Percentiles rank a stretch among this genome's conserved stretches.
These are phyloP conservation scores for Candida nitratophila DNA, from an alignment of 805 yeast genomes.

Conservation along the genomic window DNA sequence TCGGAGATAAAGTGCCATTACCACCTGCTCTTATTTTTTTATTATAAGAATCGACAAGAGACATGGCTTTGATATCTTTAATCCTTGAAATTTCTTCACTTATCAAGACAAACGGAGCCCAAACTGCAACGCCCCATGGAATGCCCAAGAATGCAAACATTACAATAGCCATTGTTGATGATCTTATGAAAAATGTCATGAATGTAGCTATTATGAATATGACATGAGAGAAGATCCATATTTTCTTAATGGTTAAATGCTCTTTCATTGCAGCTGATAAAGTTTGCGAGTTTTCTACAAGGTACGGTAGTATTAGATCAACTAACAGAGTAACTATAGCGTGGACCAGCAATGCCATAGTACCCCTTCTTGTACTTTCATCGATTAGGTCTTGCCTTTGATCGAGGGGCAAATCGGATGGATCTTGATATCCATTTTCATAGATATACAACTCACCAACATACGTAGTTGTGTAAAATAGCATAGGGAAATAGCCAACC, in stretches of 20 bases:
- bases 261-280: constrained; percentile 10
- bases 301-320: constrained; percentile 37
- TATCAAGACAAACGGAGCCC: constrained; percentile 62
- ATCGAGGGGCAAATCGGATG: constrained; percentile 33
- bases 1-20: not conserved
- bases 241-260: constrained; percentile 22
- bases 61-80: constrained; percentile 35
- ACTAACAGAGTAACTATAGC: constrained; percentile 39
- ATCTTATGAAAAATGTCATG: constrained; percentile 36
- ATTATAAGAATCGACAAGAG: constrained; percentile 2
- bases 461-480: constrained; percentile 59
- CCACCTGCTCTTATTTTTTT: too few relatives aligned
- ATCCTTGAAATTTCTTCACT: constrained; percentile 50
- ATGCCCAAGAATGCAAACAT: constrained; percentile 49
- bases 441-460: constrained; percentile 51
- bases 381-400: constrained; percentile 29
- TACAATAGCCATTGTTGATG: constrained; percentile 35
- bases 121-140: constrained; percentile 59
- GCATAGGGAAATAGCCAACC: constrained; percentile 62
- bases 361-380: constrained; percentile 43
- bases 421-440: constrained; percentile 31
- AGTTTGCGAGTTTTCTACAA: constrained; percentile 22
- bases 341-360: constrained; percentile 42
- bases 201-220: constrained; percentile 43
- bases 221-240: constrained; percentile 47